Evolutionary conservation across 2,329 filamentous ascomycete genomes (phyloP).

Genomic region (Fusarium xyrophilum): DNA sequence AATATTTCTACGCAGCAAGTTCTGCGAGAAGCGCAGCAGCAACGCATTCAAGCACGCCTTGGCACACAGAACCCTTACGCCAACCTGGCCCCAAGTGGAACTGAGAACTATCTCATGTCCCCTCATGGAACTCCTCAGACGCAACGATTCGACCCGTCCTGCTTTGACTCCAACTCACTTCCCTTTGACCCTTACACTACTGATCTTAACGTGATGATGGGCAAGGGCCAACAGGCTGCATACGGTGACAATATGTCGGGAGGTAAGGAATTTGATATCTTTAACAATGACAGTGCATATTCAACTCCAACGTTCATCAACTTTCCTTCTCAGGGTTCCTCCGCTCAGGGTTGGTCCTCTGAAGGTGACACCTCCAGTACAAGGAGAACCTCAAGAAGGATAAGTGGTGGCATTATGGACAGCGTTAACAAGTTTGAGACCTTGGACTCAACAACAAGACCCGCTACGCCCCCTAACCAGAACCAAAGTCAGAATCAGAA

Average conservation of each 20-base stretch:
- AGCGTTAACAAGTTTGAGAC: conserved; percentile 66
- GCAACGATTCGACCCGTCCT: conserved; percentile 59
- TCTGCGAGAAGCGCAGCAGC: conserved; percentile 90
- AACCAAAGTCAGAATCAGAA: conserved; percentile 53
- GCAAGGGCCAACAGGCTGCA: conserved; percentile 56
- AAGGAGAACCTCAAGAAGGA: conserved; percentile 53
- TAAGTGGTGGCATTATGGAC: conserved; percentile 68
- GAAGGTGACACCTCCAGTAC: conserved; percentile 56
- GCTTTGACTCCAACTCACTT: conserved; percentile 53
- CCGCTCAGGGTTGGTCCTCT: conserved; percentile 57
- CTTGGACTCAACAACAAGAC: conserved; percentile 59
- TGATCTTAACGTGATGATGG: conserved; percentile 54
- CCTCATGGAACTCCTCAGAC: conserved; percentile 62
- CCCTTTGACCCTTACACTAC: conserved; percentile 57
- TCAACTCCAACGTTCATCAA: conserved; percentile 59
- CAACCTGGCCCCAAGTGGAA: conserved; percentile 46
- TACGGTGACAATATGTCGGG: conserved; percentile 52
- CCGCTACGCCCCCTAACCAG: conserved; percentile 68
- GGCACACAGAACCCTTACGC: conserved; percentile 56
- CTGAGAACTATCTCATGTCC: conserved; percentile 65
- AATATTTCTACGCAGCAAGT: conserved; percentile 70
- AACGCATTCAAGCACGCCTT: conserved; percentile 78
- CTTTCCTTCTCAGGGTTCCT: conserved; percentile 57
- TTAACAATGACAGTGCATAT: conserved; percentile 54
- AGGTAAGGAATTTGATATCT: conserved; percentile 59